Conservation (phyloP, 768 basidiomycete species). For the Clitopilus passeckerianus region DNA sequence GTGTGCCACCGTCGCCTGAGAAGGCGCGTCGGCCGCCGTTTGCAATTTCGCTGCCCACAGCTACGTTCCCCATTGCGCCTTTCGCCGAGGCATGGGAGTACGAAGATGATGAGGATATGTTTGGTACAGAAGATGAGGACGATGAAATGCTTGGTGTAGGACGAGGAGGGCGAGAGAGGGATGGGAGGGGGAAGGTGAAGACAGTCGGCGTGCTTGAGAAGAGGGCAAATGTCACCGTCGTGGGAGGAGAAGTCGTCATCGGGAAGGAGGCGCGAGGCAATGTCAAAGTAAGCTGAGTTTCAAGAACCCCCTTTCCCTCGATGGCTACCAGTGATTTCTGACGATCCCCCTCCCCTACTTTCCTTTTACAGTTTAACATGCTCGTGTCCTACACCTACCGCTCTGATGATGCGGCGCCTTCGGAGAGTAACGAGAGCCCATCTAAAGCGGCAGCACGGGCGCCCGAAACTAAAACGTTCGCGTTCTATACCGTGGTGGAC, state of each 20-base stretch:
- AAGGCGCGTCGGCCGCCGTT: conserved; percentile 70
- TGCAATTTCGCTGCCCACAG: conserved; percentile 73
- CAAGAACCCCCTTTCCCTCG: not conserved
- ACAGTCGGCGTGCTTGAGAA: conserved; percentile 82
- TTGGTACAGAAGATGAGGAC: conserved; percentile 63
- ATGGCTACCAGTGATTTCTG: not conserved
- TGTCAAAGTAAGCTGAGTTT: conserved; percentile 57
- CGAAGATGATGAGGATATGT: conserved; percentile 94
- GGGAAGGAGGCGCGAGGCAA: conserved; percentile 73
- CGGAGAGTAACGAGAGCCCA: conserved; percentile 51
- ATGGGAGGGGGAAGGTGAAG: conserved; percentile 44
- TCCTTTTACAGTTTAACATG: conserved; percentile 74
- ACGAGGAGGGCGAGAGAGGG: conserved; percentile 37
- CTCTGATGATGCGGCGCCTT: conserved; percentile 76
- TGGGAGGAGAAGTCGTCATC: conserved; percentile 86
- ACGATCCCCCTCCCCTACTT: not conserved
- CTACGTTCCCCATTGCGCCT: conserved; percentile 78
- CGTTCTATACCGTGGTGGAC: conserved; percentile 83
- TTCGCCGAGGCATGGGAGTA: conserved; percentile 99
- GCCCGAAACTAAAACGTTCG: conserved; percentile 82
- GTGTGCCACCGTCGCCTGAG: conserved; percentile 36
- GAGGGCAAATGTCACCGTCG: conserved; percentile 82
- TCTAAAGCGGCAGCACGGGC: conserved; percentile 37
- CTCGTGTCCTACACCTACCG: conserved; percentile 92
- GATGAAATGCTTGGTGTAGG: conserved; percentile 31